Evolutionary conservation across 176 grass and related monocot species (phyloP).

Genomic region (Bothriochloa decipiens): DNA sequence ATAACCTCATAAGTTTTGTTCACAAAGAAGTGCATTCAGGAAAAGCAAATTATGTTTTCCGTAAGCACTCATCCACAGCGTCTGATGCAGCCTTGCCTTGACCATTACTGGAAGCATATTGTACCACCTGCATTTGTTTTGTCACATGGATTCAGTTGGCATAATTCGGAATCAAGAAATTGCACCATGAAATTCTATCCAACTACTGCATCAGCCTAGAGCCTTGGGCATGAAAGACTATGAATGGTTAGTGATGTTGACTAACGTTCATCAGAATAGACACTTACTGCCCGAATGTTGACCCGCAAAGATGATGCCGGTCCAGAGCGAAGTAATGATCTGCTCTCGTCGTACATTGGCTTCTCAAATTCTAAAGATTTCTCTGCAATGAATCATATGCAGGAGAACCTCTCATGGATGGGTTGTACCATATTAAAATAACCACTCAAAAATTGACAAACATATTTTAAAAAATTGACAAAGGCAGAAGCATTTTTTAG

Average conservation of each 20-base stretch:
- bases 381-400: conserved; percentile 55
- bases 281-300: conserved; percentile 91
- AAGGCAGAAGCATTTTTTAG: not conserved
- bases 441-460: not conserved
- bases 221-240: not conserved
- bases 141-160: not conserved
- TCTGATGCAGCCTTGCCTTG: conserved; percentile 85
- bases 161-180: conserved; percentile 10
- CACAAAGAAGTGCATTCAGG: not conserved
- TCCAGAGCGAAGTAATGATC: conserved; percentile 81
- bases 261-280: not conserved
- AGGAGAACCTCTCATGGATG: not conserved
- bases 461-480: not conserved
- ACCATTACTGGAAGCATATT: conserved; percentile 79
- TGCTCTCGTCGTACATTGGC: conserved; percentile 69
- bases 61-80: conserved; percentile 87
- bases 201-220: not conserved
- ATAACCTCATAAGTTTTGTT: not conserved
- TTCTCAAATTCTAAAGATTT: conserved; percentile 72
- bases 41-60: conserved; percentile 38
- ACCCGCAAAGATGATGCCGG: conserved; percentile 76
- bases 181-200: not conserved
- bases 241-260: not conserved
- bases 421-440: not conserved
- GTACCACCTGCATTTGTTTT: conserved; percentile 67